Base-by-base conservation (phyloP, 495 filamentous ascomycete genomes). In the Talaromyces thailandensis region DNA sequence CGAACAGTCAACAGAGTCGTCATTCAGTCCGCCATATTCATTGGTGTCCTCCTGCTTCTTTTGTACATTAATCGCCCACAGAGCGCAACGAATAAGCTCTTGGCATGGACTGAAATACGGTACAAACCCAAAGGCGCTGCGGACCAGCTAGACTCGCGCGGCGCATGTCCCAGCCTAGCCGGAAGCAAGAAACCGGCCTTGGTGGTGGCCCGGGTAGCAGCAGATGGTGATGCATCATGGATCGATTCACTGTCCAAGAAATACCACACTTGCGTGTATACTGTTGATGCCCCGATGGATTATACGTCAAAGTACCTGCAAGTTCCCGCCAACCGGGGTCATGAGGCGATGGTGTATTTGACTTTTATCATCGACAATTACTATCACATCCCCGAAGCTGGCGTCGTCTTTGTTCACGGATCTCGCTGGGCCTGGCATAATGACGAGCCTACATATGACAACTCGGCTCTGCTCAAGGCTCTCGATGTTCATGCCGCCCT, bases 311-410 rank as follows among this genome's bases (percentile, higher is more conserved):
- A 68, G 1, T 52, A 66, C 29, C 77, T 83, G n/a, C 84, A 84
- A 64, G 80, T 84, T 12, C 84, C 83, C 4, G 75, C 78, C 51
- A 86, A 86, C 64, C 86, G 87, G 66, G 87, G 85, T 37, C 83
- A 88, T 64, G 87, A 90, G 66, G 85, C 83, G 51, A 84, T 88
- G 75, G 75, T 82, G 8, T 90, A 90, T 69, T 75, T 87, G 16
- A 86, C 81, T 25, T 88, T 86, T 70, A 75, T 90, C 53, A 83
- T 87, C 65, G 85, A 88, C 69, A 82, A 86, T 68, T 88, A 89
- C 71, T 78, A 81, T 60, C 59, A 75, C 1, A 76, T 90, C 31
- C 84, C 85, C 14, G 77, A 67, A 3, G 58, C 70, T 0, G 76
- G 76, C 0, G 73, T 71, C 0, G 76, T 80, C n/a, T 79, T 80